phyloP scores from a whole-genome alignment of 2,329 filamentous ascomycete species.

The Diplodia sapinea region DNA sequence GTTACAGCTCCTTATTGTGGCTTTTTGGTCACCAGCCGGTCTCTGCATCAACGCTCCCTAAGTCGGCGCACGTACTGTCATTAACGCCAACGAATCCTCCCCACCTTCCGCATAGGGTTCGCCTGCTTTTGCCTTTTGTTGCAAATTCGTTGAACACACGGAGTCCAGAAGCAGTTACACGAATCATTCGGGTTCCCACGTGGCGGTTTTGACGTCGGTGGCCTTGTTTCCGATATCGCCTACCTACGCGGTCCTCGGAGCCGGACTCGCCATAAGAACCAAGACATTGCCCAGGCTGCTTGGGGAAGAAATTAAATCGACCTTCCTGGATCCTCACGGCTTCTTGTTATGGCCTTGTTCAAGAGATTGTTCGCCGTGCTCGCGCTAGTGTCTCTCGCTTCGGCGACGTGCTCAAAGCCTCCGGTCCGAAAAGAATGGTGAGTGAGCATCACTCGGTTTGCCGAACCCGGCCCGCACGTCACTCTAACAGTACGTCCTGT shows the following conservation, averaged over 20 bases:
- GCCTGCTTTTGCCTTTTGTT: slow-evolving; percentile 9
- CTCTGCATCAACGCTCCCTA: neutral
- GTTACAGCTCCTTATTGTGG: neutral
- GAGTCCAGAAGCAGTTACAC: neutral
- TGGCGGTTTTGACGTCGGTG: slow-evolving; percentile 16
- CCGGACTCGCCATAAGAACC: slow-evolving; percentile 2
- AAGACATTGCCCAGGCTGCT: neutral
- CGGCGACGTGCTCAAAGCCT: slow-evolving; percentile 12
- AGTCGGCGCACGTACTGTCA: neutral
- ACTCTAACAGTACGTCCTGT: slow-evolving; percentile 33
- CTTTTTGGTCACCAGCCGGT: slow-evolving; percentile 9
- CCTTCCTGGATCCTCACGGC: neutral
- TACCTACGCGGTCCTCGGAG: slow-evolving; percentile 2
- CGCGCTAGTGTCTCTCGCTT: slow-evolving; percentile 13
- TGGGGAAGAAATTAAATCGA: neutral
- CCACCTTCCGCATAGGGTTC: neutral
- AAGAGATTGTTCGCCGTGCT: slow-evolving; percentile 18
- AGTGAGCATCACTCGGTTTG: neutral
- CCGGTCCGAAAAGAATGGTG: slow-evolving; percentile 29
- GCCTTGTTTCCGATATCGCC: slow-evolving; percentile 25
- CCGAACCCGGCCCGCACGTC: neutral
- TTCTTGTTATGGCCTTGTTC: slow-evolving; percentile 8
- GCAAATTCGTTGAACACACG: neutral
- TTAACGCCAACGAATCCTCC: neutral
- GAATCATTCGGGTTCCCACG: neutral